Base-by-base conservation (phyloP, 495 filamentous ascomycete species). In the Penicillium odoratum region DNA sequence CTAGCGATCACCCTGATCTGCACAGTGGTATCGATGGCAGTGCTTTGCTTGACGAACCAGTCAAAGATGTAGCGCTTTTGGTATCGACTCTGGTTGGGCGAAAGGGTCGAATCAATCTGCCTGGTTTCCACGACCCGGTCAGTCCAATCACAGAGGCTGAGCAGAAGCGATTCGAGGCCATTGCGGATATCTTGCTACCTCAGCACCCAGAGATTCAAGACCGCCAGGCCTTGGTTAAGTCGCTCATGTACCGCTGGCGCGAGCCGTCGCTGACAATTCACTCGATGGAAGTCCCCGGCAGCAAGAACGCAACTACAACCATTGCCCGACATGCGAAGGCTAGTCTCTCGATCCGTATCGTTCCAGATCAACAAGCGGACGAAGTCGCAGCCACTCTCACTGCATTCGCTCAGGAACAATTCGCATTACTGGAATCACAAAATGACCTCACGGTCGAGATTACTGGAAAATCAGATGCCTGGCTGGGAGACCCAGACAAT, bases 21-120 rank as follows among this genome's bases (percentile, higher is more conserved):
- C 94, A 98, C 71, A 95, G 90, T 52, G 94, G 94, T 66, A 93
- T 98, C 34, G 93, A 98, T 61, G 94, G 94, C 31, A 96, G 90
- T 62, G 83, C 88, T 51, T 76, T 94, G 64, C 83, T 97, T 30
- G 88, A 93, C 45, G 94, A 98, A 64, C 89, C 93, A 0, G 77
- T 97, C 25, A 93, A 96, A 55, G 95, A 98, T 67, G 81, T 98
- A 2, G 87, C 95, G 26, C 79, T 88, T 60, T 76, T 97, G 2
- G 79, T 97, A 7, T 81, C 88, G 10, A 91, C 84, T 48, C 79
- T 98, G 28, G 91, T 92, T 34, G 87, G 87, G 15, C 78, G 78
- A 6, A 78, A 78, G 56, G 81, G 79, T 18, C 80, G 85, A 33
- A 75, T 81, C 54, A 75, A 78, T 43, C 78, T 88, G n/a, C 85